Percentiles rank a stretch among this genome's conserved stretches.
These are phyloP conservation scores for Ceratobasidium theobromae DNA, from an alignment of 1,284 basidiomycete species.

Conservation along the genomic window DNA sequence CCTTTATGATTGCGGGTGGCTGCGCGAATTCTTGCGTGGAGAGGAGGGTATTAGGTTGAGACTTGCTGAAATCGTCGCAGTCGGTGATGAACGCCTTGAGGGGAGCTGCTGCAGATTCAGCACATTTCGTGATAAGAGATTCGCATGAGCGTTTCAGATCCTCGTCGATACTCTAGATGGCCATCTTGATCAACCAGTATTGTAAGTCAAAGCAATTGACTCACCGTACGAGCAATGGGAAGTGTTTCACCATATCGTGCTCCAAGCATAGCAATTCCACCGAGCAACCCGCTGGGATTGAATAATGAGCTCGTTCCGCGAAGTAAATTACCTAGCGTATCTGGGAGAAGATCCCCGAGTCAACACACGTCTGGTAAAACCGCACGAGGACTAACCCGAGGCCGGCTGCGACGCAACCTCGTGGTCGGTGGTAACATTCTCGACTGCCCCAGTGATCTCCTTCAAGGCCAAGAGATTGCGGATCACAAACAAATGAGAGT, in stretches of 20 bases:
- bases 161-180: conserved; percentile 68
- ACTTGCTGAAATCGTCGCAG: conserved; percentile 36
- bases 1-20: conserved; percentile 52
- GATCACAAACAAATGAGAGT: conserved; percentile 81
- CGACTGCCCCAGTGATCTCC: conserved; percentile 78
- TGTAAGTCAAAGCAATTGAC: conserved; percentile 38
- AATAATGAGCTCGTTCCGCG: conserved; percentile 67
- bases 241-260: conserved; percentile 60
- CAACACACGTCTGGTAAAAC: background rate
- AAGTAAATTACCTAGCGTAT: conserved; percentile 72
- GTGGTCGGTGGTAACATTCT: conserved; percentile 53
- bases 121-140: conserved; percentile 69
- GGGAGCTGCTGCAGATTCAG: conserved; percentile 52
- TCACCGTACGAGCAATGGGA: conserved; percentile 64
- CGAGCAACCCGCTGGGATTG: conserved; percentile 66
- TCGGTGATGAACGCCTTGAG: conserved; percentile 45
- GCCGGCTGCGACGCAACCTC: conserved; percentile 47
- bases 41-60: conserved; percentile 37
- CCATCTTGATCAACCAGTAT: conserved; percentile 23
- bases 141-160: conserved; percentile 82
- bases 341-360: conserved; percentile 45
- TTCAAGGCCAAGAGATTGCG: conserved; percentile 89
- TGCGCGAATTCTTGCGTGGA: conserved; percentile 48
- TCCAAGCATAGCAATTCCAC: conserved; percentile 50
- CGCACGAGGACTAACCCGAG: background rate